These are phyloP conservation scores for Fusarium sp. DNA, from an alignment of 2,329 filamentous ascomycete species.

Conservation along the genomic window DNA sequence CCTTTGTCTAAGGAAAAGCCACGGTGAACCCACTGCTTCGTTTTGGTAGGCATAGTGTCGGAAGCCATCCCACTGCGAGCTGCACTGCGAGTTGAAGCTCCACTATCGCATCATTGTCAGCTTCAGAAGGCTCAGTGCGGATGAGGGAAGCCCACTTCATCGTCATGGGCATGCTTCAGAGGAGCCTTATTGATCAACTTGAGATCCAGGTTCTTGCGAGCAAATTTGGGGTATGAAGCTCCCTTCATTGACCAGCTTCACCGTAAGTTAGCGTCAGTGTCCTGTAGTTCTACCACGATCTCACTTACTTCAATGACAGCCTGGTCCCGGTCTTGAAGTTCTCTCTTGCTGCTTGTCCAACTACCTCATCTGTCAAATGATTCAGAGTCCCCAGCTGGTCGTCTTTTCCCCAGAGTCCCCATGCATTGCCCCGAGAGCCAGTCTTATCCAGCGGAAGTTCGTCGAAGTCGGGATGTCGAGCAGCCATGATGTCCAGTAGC, in stretches of 20 bases:
- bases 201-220: constrained; percentile 27
- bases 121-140: background rate
- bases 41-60: constrained; percentile 39
- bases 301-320: constrained; percentile 7
- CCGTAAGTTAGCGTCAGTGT: background rate
- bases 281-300: fast-evolving
- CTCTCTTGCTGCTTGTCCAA: background rate
- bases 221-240: constrained; percentile 32
- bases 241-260: constrained; percentile 26
- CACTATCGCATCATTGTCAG: background rate
- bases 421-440: constrained; percentile 7
- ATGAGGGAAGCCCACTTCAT: constrained; percentile 10
- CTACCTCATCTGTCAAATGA: background rate
- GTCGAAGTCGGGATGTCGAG: background rate
- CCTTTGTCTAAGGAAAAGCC: fast-evolving
- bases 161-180: constrained; percentile 37
- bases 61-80: constrained; percentile 38
- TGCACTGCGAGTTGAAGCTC: constrained; percentile 34
- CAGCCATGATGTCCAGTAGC: background rate
- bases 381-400: constrained; percentile 15
- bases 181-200: constrained; percentile 36
- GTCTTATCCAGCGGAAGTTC: constrained; percentile 8
- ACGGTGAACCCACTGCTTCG: constrained; percentile 10
- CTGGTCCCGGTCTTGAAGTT: constrained; percentile 2
- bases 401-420: constrained; percentile 4